Base-by-base conservation (phyloP, 169 alveolate species). In the Plasmodium gaboni region DNA sequence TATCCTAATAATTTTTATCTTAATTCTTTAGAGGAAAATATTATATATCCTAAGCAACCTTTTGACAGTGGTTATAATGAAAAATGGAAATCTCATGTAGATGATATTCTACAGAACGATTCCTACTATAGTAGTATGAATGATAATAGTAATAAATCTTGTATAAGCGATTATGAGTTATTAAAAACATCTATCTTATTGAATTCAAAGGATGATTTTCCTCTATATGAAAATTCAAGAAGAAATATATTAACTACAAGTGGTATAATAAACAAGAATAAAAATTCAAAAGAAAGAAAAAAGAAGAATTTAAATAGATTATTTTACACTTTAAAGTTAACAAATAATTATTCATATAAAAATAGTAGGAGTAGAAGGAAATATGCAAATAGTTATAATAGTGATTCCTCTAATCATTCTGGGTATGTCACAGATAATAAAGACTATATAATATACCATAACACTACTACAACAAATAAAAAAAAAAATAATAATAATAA, bases 261-360 rank as follows among this genome's bases (percentile, higher is more conserved):
- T 15, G 88, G 88, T 28, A 38, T 24, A 78, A 67, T 55, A 44
- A 15, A 59, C 12, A 55, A 51, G 12, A 64, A 46, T 13, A 60
- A 17, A 15, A 65, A 42, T 12, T 12, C 26, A 38, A 63, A 51
- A 32, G 46, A 38, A 38, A 64, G 67, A 38, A 78, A 70, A 44
- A 83, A 69, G 67, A 83, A 70, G 42, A 44, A 68, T 69, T 46
- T 83, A 19, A 83, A 60, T 19, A 83, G 64, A 44, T 72, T 83
- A 44, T 83, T 68, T 42, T 69, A 70, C 59, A 83, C 74, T n/a
- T 69, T 69, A 68, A 83, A 72, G 59, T 24, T 28, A 12, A 15
- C 68, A 13, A 70, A 83, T 10, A 73, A 55, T 83, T 28, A 24
- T 63, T 24, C 10, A 19, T 10, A 42, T 2, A 24, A 22, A 70